Evolutionary conservation across 1,284 basidiomycete species (phyloP).

Genomic region (Moesziomyces aphidis): DNA sequence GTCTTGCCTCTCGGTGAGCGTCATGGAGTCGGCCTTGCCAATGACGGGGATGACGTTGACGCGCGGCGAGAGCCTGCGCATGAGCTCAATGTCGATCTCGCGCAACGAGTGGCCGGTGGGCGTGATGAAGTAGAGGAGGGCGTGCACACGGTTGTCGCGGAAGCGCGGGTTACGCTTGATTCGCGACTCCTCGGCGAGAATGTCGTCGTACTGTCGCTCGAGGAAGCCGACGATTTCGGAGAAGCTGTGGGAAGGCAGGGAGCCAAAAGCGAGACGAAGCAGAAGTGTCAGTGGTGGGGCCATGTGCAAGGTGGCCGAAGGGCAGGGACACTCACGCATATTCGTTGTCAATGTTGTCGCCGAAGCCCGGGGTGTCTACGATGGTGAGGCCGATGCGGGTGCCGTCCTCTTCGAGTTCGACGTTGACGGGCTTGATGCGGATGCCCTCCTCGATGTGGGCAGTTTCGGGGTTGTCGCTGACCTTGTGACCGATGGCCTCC

Average conservation of each 20-base stretch:
- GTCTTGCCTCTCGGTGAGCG: slow-evolving; percentile 73
- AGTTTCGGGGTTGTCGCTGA: slow-evolving; percentile 84
- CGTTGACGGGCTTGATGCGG: slow-evolving; percentile 93
- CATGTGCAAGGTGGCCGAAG: background rate
- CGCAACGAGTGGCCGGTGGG: slow-evolving; percentile 89
- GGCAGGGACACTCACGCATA: slow-evolving; percentile 78
- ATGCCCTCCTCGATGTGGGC: slow-evolving; percentile 95
- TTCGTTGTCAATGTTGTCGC: slow-evolving; percentile 99
- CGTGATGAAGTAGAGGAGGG: slow-evolving; percentile 96
- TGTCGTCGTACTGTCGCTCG: slow-evolving; percentile 99
- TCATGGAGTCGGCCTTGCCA: slow-evolving; percentile 95
- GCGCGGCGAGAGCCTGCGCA: slow-evolving; percentile 64
- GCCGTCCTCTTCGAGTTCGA: slow-evolving; percentile 98
- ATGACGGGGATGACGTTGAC: slow-evolving; percentile 99
- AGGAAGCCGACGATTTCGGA: slow-evolving; percentile 93
- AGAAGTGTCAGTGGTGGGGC: background rate
- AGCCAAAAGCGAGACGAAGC: too few relatives aligned
- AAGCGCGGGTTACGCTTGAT: slow-evolving; percentile 99
- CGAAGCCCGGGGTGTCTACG: slow-evolving; percentile 98
- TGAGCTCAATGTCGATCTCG: slow-evolving; percentile 91
- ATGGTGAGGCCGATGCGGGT: slow-evolving; percentile 97
- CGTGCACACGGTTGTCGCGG: slow-evolving; percentile 90
- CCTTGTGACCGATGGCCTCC: slow-evolving; percentile 75
- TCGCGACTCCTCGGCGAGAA: slow-evolving; percentile 96
- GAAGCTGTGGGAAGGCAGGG: slow-evolving; percentile 44